phyloP scores from a whole-genome alignment of 768 basidiomycete species.

The Mrakia gelida region DNA sequence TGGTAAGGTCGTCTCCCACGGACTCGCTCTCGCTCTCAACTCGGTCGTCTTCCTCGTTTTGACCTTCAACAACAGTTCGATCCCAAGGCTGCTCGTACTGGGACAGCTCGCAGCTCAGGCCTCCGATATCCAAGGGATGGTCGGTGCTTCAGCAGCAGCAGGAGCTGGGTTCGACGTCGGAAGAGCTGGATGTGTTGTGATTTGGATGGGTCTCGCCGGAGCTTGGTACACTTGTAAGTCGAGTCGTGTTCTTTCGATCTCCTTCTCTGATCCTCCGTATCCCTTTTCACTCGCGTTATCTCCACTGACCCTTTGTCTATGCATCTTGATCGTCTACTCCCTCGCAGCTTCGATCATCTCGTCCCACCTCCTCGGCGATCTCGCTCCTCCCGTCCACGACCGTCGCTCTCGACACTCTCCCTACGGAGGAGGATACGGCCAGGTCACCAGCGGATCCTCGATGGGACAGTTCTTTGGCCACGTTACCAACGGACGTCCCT shows the following conservation, averaged over 20 bases:
- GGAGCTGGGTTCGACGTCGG: too few relatives aligned
- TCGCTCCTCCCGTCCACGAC: background rate
- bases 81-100: background rate
- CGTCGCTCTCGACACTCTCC: background rate
- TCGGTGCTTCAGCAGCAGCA: background rate
- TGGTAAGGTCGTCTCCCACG: background rate
- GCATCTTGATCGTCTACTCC: background rate
- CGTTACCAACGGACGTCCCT: background rate
- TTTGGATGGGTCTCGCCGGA: background rate
- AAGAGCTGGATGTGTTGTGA: background rate
- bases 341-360: conserved; percentile 3
- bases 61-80: background rate
- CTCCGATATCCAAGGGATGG: conserved; percentile 1
- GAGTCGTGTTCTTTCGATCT: background rate
- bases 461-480: background rate
- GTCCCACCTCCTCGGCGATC: background rate
- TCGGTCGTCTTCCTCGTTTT: background rate
- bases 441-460: background rate
- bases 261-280: background rate
- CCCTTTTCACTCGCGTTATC: too few relatives aligned
- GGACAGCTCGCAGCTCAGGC: conserved; percentile 4
- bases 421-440: conserved; percentile 2
- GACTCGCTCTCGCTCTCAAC: conserved; percentile 5
- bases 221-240: conserved; percentile 11
- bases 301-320: background rate